phyloP scores from a whole-genome alignment of 2,329 filamentous ascomycete genomes.

The Metarhizium brunneum region DNA sequence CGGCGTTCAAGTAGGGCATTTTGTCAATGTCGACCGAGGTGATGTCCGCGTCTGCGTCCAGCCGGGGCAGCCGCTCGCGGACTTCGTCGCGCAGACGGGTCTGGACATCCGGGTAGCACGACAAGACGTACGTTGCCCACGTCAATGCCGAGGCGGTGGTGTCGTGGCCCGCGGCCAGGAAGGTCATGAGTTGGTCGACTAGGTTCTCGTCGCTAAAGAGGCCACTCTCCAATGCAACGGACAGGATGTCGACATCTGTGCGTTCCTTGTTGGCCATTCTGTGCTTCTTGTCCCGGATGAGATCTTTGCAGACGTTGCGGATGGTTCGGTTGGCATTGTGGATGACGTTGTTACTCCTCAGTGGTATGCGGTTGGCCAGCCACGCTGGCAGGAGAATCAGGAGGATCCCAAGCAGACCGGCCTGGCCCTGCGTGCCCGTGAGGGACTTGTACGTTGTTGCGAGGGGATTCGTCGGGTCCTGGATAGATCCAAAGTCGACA shows the following conservation, averaged over 20 bases:
- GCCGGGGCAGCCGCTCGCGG: conserved; percentile 46
- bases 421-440: conserved; percentile 42
- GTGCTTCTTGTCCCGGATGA: conserved; percentile 61
- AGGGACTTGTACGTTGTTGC: conserved; percentile 46
- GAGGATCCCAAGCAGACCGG: conserved; percentile 48
- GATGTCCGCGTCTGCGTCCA: conserved; percentile 25
- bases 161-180: conserved; percentile 74
- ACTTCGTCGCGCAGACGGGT: conserved; percentile 59
- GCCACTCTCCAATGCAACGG: conserved; percentile 67
- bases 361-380: conserved; percentile 54
- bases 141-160: conserved; percentile 67
- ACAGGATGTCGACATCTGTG: conserved; percentile 64
- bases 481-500: conserved; percentile 58
- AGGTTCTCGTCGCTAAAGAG: conserved; percentile 70
- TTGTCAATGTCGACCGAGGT: conserved; percentile 51
- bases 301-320: conserved; percentile 53
- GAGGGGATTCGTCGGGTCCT: conserved; percentile 50
- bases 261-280: conserved; percentile 36
- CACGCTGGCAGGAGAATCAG: conserved; percentile 53
- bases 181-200: conserved; percentile 86
- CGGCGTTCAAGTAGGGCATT: conserved; percentile 71
- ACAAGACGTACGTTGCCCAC: conserved; percentile 67
- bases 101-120: conserved; percentile 56
- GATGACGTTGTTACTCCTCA: conserved; percentile 62
- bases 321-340: conserved; percentile 46